Evolutionary conservation across 1,139 yeast species (phyloP).

Genomic region (Cylindricascospora bacillispora): DNA sequence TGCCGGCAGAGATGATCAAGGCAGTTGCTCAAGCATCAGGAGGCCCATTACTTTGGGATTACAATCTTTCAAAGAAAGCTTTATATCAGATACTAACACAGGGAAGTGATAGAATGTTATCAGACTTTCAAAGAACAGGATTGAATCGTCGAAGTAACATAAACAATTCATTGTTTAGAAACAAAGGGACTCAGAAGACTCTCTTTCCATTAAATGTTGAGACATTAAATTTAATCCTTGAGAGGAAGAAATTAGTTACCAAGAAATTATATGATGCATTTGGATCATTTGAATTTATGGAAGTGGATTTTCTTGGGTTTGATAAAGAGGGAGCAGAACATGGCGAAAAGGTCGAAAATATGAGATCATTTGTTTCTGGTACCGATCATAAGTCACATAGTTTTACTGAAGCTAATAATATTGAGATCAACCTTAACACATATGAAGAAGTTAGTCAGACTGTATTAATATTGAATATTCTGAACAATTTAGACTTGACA

Average conservation of each 20-base stretch:
- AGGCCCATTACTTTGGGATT: constrained; percentile 8
- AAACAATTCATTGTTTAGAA: no score
- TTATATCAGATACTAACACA: no score
- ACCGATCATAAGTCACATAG: no score
- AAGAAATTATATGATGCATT: constrained; percentile 13
- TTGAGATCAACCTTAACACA: constrained; percentile 8
- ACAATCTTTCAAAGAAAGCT: no score
- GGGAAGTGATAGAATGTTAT: constrained; percentile 1
- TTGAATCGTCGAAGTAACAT: no score
- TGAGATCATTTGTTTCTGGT: constrained; percentile 4
- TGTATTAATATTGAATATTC: constrained; percentile 16
- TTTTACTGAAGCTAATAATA: no score
- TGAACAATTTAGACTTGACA: constrained; percentile 23
- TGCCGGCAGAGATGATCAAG: constrained; percentile 8
- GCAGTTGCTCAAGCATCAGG: constrained; percentile 15
- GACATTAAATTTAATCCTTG: no score
- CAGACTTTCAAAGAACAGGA: no score
- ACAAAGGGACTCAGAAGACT: no score
- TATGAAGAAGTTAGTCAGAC: constrained; percentile 23
- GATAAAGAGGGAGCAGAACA: no score
- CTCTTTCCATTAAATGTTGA: no score
- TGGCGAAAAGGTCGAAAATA: constrained; percentile 9
- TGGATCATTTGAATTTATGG: constrained; percentile 11
- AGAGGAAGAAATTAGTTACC: constrained; percentile 1
- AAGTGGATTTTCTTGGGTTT: no score